A percentile compares a stretch with the other conserved stretches of the same genome.
phyloP scores from a whole-genome alignment of 176 grass and related monocot genomes.

The Puya raimondii region DNA sequence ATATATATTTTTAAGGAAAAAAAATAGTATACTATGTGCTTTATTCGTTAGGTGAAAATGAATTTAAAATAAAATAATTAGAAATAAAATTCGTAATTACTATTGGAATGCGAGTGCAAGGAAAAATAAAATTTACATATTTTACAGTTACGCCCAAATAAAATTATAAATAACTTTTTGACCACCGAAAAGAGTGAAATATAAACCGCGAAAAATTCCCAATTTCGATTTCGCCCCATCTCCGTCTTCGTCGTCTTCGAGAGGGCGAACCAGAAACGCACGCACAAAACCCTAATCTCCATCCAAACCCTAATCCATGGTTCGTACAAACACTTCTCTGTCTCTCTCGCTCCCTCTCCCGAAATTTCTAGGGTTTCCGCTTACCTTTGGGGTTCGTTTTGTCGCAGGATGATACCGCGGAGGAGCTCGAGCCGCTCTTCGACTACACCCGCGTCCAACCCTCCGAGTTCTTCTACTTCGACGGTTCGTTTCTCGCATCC shows the following conservation, averaged over 20 bases:
- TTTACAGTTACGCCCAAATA: too few relatives aligned
- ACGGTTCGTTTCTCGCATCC: constrained; percentile 32
- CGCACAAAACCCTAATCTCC: neutral
- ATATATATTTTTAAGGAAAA: too few relatives aligned
- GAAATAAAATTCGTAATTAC: too few relatives aligned
- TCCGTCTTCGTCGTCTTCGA: neutral
- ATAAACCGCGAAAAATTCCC: too few relatives aligned
- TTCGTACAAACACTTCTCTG: neutral
- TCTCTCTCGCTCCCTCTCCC: neutral
- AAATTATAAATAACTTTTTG: too few relatives aligned
- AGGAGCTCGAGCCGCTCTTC: constrained; percentile 93
- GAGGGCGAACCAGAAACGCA: neutral
- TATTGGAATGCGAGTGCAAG: too few relatives aligned
- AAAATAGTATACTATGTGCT: too few relatives aligned
- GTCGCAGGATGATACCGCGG: constrained; percentile 21
- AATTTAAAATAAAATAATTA: too few relatives aligned
- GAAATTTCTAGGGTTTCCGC: constrained; percentile 3
- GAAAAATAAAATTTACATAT: too few relatives aligned
- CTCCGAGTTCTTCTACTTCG: constrained; percentile 41
- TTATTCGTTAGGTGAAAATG: too few relatives aligned
- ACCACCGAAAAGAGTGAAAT: too few relatives aligned
- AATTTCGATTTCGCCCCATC: neutral
- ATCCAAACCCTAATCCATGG: neutral
- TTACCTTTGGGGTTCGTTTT: constrained; percentile 3
- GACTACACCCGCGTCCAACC: constrained; percentile 76